A percentile compares a stretch with the other conserved stretches of the same genome.
Conservation (phyloP, 495 filamentous ascomycete genomes). For the Baudoinia panamericana region DNA sequence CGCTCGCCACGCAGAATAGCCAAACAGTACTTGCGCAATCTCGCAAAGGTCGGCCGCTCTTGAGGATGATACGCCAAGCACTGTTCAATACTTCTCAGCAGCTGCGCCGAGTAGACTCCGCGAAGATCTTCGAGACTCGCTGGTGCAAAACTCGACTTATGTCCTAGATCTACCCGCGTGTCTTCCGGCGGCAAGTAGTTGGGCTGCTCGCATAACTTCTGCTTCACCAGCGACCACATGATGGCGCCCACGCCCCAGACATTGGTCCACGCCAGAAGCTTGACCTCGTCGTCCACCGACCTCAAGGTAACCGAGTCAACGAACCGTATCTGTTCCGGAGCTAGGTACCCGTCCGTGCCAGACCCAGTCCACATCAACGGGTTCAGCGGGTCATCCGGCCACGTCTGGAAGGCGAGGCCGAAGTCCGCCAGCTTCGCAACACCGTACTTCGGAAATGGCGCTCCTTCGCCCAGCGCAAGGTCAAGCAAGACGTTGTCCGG, state of each 20-base stretch:
- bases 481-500: slow-evolving; percentile 6
- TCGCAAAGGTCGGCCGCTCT: no score
- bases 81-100: no score
- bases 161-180: no score
- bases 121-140: no score
- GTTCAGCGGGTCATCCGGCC: slow-evolving; percentile 1
- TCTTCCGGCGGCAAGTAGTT: no score
- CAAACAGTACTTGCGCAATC: no score
- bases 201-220: no score
- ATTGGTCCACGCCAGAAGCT: slow-evolving; percentile 1
- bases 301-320: not conserved
- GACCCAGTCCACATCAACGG: not conserved
- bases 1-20: no score
- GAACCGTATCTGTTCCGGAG: slow-evolving; percentile 3
- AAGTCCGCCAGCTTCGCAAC: slow-evolving; percentile 7
- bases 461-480: not conserved
- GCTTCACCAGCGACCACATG: not conserved
- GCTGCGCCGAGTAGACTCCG: no score
- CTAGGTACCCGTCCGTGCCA: slow-evolving; percentile 1
- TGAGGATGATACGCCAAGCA: no score
- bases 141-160: no score
- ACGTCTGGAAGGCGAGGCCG: slow-evolving; percentile 6
- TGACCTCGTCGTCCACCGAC: not conserved
- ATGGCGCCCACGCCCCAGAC: slow-evolving; percentile 7
- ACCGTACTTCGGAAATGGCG: slow-evolving; percentile 1